Base-by-base conservation (phyloP, 352 stramenopile species). In the Globisporangium paddicum region DNA sequence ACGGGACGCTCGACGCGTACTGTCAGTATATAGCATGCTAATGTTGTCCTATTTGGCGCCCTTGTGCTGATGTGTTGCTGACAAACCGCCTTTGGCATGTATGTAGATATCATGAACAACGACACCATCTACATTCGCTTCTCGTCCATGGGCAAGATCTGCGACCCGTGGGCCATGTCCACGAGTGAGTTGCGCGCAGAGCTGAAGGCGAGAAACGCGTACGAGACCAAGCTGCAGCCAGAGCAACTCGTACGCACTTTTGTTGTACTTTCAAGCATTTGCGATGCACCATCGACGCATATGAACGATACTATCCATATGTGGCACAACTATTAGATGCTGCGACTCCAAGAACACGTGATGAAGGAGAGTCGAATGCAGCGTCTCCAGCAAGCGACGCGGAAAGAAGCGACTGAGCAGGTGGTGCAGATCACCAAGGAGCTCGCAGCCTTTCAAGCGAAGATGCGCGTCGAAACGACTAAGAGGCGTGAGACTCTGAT, bases 81-180 rank as follows among this genome's bases (percentile, higher is more conserved):
- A 49, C 32, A 37, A 32, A 9, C 42, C 37, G 28, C 5, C 45
- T 18, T 54, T n/a, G n/a, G n/a, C n/a, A 4, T 49, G 28, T 42
- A 21, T 5, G 26, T 58, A 92, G 82, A 89, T 48, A 80, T 92
- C 18, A 47, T 73, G 19, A 60, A 85, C 55, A 75, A 89, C 32
- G 82, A 92, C 60, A 88, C 78, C 3, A 81, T 92, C 35, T 90
- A 87, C 51, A 51, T 92, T 21, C 72, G 82, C 4, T 89, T 92
- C 35, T 58, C 72, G 23, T 88, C 73, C 4, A 52, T 90, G 30
- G 82, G 82, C 6, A 82, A 78, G 48, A 76, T 92, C 34, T 79
- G 67, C 26, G 79, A 88, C 41, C 77, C 82, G 10, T 92, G 77
- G 72, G 82, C 79, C 6, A 88, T 92, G 79, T 89, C 79, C 18